Evolutionary conservation across 768 basidiomycete species (phyloP).

Genomic region (Cystobasidium ongulense): DNA sequence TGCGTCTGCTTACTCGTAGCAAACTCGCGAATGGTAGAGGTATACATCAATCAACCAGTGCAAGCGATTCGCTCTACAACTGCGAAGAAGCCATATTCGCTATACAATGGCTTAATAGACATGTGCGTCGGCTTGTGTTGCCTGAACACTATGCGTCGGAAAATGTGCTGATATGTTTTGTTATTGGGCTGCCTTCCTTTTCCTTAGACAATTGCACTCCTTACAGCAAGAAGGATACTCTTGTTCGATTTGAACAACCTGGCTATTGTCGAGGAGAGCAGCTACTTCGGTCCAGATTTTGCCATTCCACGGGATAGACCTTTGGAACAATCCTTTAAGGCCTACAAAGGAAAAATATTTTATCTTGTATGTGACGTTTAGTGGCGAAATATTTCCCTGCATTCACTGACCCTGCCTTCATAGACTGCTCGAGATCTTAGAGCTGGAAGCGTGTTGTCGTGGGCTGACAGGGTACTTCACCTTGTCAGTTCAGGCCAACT

Average conservation of each 20-base stretch:
- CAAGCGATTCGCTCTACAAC: background rate
- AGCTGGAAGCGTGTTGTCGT: conserved; percentile 79
- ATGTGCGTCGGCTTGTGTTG: conserved; percentile 55
- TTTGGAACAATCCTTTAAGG: conserved; percentile 48
- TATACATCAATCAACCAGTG: too few relatives aligned
- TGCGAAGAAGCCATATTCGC: conserved; percentile 58
- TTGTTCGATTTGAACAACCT: conserved; percentile 61
- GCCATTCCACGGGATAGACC: background rate
- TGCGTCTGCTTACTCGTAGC: background rate
- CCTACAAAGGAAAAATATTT: conserved; percentile 87
- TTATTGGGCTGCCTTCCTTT: conserved; percentile 57
- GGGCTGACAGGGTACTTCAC: conserved; percentile 84
- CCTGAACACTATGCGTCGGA: too few relatives aligned
- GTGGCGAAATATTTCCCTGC: conserved; percentile 32
- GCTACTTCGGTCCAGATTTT: conserved; percentile 44
- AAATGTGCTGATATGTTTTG: too few relatives aligned
- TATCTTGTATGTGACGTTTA: conserved; percentile 58
- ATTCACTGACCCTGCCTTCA: background rate
- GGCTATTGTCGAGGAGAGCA: conserved; percentile 57
- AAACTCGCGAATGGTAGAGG: background rate
- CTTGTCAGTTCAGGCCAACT: conserved; percentile 81
- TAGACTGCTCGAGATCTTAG: conserved; percentile 54
- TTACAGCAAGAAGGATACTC: conserved; percentile 54
- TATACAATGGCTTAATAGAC: conserved; percentile 77
- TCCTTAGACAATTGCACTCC: conserved; percentile 39